Percentiles rank a stretch among this genome's conserved stretches.
Evolutionary conservation across 768 basidiomycete species (phyloP).

Genomic region (Tricholoma bakamatsutake): DNA sequence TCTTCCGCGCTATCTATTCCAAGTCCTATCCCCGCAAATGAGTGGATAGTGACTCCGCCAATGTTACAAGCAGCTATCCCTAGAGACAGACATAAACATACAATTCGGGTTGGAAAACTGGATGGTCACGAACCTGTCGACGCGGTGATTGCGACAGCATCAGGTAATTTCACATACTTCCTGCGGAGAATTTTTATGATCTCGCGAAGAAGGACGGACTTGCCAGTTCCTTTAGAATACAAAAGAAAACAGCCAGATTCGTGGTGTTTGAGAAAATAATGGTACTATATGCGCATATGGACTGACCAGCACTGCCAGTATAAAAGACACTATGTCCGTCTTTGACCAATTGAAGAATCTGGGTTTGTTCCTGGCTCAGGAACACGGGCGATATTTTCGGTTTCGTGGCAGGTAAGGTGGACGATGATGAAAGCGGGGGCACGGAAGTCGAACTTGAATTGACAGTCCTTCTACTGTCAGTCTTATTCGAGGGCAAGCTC

Average conservation of each 20-base stretch:
- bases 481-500: slow-evolving; percentile 19
- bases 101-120: neutral
- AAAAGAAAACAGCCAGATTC: neutral
- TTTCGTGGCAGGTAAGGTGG: slow-evolving; percentile 10
- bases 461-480: slow-evolving; percentile 2
- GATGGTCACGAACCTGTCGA: slow-evolving; percentile 60
- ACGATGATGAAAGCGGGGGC: slow-evolving; percentile 11
- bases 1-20: slow-evolving; percentile 61
- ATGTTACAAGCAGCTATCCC: slow-evolving; percentile 98
- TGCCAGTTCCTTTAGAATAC: slow-evolving; percentile 76
- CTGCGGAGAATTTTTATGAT: slow-evolving; percentile 74
- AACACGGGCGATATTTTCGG: slow-evolving; percentile 39
- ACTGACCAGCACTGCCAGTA: slow-evolving; percentile 89
- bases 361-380: slow-evolving; percentile 82
- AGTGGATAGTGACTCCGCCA: slow-evolving; percentile 92
- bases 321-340: slow-evolving; percentile 81
- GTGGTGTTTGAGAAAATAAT: neutral
- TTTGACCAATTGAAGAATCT: slow-evolving; percentile 75
- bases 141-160: slow-evolving; percentile 90
- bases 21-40: slow-evolving; percentile 90
- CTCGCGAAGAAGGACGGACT: slow-evolving; percentile 90
- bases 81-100: slow-evolving; percentile 17
- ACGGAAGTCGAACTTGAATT: slow-evolving; percentile 3
- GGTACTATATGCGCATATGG: slow-evolving; percentile 12
- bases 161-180: slow-evolving; percentile 43